Base-by-base conservation (phyloP, 108 stramenopile genomes). In the Halocafeteria seosinensis region DNA sequence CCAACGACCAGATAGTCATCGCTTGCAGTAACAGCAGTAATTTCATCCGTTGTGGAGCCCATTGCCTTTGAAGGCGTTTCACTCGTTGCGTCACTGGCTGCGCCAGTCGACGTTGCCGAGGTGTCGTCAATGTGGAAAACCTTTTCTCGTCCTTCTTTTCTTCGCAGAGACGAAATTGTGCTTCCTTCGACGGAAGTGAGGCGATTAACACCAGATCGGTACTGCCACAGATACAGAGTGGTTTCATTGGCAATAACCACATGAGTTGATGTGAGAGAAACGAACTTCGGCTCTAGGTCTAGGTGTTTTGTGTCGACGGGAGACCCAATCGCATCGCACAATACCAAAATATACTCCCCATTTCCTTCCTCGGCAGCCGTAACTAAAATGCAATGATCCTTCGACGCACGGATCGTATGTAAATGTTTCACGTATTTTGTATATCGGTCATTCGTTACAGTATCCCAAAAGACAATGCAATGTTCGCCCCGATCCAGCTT, bases 141-240 rank as follows among this genome's bases (percentile, higher is more conserved):
- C n/a, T 74, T 55, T 47, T 76, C 75, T 17, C 77, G 60, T 28
- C 73, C 73, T 1, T 24, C 66, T 50, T 25, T 67, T 66, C 0
- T 36, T 47, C 31, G 65, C 24, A 33, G 38, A 37, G 35, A 64
- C 32, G 35, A 53, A 58, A 25, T 28, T 42, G 64, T 25, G 68
- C 4, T 23, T 26, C 1, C 29, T 25, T 36, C 57, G 9, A 3
- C 32, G 36, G 51, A 33, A 21, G 34, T 35, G 12, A 12, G 5
- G 53, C 8, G 30, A 11, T 8, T 12, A 6, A 63, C 65, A 21
- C 63, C 66, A 13, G 63, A 1, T 3, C 37, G 24, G 60, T 75
- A 83, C 71, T 83, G 82, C 82, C 82, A 83, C 0, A 76, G 65
- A 63, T 74, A 83, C 0, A 79, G 72, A 1, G 57, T 64, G 32